Evolutionary conservation across 805 yeast genomes (phyloP).

Genomic region (Tetrapisispora fleetii): DNA sequence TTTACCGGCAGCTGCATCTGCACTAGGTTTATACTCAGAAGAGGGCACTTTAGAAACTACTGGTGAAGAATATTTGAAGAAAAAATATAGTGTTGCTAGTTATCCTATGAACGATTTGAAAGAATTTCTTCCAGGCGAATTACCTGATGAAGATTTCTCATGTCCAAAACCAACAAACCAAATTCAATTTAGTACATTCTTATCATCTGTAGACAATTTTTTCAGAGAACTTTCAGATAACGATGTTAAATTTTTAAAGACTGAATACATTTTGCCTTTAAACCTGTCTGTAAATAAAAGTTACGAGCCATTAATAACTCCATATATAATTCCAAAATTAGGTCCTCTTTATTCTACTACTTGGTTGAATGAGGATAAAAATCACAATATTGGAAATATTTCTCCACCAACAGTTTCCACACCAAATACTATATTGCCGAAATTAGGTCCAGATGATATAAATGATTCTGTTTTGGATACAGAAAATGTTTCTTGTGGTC

Average conservation of each 20-base stretch:
- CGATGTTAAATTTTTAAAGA: constrained; percentile 64
- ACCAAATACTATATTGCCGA: constrained; percentile 38
- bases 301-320: constrained; percentile 60
- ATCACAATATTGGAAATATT: constrained; percentile 31
- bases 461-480: constrained; percentile 56
- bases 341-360: constrained; percentile 75
- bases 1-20: constrained; percentile 53
- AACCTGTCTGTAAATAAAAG: constrained; percentile 27
- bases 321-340: constrained; percentile 73
- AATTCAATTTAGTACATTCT: constrained; percentile 83
- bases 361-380: constrained; percentile 78
- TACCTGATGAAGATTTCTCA: constrained; percentile 82
- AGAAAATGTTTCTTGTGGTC: constrained; percentile 80
- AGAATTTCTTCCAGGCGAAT: constrained; percentile 73
- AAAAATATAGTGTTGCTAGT: constrained; percentile 80
- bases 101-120: constrained; percentile 73
- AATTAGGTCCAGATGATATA: constrained; percentile 39
- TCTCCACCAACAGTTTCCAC: constrained; percentile 42
- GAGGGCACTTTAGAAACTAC: constrained; percentile 46
- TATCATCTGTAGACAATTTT: constrained; percentile 75
- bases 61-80: constrained; percentile 66
- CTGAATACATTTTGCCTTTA: constrained; percentile 49
- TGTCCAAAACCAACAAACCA: constrained; percentile 79
- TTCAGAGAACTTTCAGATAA: constrained; percentile 72
- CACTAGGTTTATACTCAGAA: constrained; percentile 57